phyloP scores from a whole-genome alignment of 306 rosid genomes.

The Prunus padus region DNA sequence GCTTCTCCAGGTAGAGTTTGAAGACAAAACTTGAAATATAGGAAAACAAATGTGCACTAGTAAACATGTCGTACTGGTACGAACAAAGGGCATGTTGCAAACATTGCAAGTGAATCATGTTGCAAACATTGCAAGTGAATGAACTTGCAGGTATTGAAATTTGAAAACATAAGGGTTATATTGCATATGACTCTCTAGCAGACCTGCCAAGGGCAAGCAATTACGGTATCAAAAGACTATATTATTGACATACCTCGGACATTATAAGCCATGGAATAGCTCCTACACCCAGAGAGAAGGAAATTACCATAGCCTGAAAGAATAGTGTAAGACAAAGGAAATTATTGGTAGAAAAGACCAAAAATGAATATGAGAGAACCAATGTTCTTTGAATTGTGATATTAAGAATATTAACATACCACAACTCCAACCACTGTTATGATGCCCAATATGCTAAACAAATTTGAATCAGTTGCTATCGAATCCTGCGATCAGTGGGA shows the following conservation, averaged over 20 bases:
- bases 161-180: neutral
- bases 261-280: conserved; percentile 99
- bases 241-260: conserved; percentile 76
- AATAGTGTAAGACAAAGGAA: conserved; percentile 23
- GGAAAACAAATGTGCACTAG: neutral
- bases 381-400: neutral
- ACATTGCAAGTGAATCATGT: neutral
- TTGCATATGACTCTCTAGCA: neutral
- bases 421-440: conserved; percentile 74
- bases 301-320: conserved; percentile 71
- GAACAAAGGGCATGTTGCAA: neutral
- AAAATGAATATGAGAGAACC: neutral
- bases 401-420: conserved; percentile 49
- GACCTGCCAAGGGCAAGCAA: neutral
- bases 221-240: neutral
- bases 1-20: neutral
- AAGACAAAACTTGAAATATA: neutral
- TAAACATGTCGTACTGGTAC: neutral
- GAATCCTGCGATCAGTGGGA: conserved; percentile 43
- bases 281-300: conserved; percentile 90
- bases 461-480: conserved; percentile 41
- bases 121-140: conserved; percentile 2
- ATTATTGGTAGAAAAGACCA: conserved; percentile 5
- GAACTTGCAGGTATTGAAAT: neutral
- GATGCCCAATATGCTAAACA: conserved; percentile 49